Conservation (phyloP, 768 basidiomycete genomes). For the Serpula lacrymans region DNA sequence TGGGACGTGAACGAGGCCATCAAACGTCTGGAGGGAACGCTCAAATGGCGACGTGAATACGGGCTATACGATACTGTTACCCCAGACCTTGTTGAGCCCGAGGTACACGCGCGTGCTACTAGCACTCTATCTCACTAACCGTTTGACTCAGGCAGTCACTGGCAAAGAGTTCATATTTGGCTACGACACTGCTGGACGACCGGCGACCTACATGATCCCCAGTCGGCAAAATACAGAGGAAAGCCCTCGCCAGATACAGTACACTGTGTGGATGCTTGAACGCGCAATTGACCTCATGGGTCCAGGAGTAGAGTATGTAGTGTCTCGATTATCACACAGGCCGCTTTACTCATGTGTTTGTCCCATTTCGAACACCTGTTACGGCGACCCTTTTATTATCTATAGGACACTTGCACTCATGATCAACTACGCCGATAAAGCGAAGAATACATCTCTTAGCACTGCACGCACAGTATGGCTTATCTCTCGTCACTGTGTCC, state of each 20-base stretch:
- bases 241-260: constrained; percentile 64
- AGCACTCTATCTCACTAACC: neutral
- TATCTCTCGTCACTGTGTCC: constrained; percentile 22
- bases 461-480: constrained; percentile 34
- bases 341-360: neutral
- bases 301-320: constrained; percentile 73
- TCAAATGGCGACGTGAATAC: constrained; percentile 79
- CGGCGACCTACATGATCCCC: constrained; percentile 65
- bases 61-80: constrained; percentile 64
- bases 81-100: constrained; percentile 64
- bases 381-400: neutral
- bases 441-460: constrained; percentile 49
- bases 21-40: constrained; percentile 63
- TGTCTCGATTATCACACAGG: neutral
- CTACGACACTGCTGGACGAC: constrained; percentile 62
- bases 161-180: constrained; percentile 82
- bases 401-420: constrained; percentile 64
- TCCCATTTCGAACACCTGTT: neutral
- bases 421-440: constrained; percentile 74
- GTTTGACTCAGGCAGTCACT: constrained; percentile 54
- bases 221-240: constrained; percentile 78
- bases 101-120: constrained; percentile 41
- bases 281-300: constrained; percentile 73
- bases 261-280: constrained; percentile 75
- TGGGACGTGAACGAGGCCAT: constrained; percentile 62